Evolutionary conservation across 2,329 filamentous ascomycete genomes (phyloP), one percentile per base, ranked within the genome.

Genomic region (Fusarium torulosum): DNA sequence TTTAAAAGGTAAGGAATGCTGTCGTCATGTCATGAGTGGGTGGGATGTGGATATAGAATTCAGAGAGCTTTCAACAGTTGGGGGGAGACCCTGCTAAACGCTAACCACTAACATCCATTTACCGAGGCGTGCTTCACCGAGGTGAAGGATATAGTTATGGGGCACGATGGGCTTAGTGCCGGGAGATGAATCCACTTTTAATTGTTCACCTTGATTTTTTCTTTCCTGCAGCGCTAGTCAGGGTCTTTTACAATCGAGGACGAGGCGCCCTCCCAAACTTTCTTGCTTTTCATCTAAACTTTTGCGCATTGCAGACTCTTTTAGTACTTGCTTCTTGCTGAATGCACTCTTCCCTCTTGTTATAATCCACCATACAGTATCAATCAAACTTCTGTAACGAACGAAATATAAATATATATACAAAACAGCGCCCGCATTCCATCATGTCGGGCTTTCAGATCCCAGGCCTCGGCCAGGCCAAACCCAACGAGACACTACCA

Each of bases 381-480:
- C 13, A 2, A 21, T 20, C 31, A 0, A 20, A 27, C 10, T 4
- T 4, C 14, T 35, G 10, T 11, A 17, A 4, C 23, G 13, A 45
- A 40, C 23, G 15, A 49, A n/a, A 54, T 33, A 23, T 42, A n/a
- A n/a, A 25, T 27, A 27, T 6, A 37, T 52, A 60, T 23, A 23
- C 31, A 13, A 40, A 27, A 3, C 15, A 47, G 23, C 29, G 7
- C 13, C 37, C 5, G 23, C 20, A 15, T 42, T 15, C 20, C 40
- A 61, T 42, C 9, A 82, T 82, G 80, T 78, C 80, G 25, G 78
- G 78, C 53, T 82, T 82, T 33, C 79, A 81, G 56, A 82, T 82
- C 33, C 80, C 80, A 29, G 80, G 80, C 53, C 72, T 82, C 17
- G 80, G 80, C 13, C 78, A 81, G 61, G 80, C 80, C 49, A 80